These are phyloP conservation scores for Hypsizygus ulmarius DNA, from an alignment of 1,284 basidiomycete species.

Conservation along the genomic window DNA sequence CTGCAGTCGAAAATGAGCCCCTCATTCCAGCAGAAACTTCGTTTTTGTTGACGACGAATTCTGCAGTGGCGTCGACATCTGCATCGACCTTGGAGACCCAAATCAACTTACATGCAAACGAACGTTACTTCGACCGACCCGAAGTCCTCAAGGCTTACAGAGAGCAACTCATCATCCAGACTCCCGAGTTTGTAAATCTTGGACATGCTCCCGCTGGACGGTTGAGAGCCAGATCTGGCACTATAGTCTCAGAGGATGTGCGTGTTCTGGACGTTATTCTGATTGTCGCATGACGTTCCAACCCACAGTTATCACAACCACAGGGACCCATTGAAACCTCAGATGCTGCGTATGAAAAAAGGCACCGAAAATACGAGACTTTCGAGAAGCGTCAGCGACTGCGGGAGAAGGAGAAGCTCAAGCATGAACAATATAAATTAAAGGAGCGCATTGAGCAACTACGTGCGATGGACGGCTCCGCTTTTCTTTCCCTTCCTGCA, in stretches of 20 bases:
- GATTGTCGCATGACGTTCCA: conserved; percentile 8
- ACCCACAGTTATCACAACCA: conserved; percentile 9
- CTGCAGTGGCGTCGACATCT: conserved; percentile 42
- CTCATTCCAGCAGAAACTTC: conserved; percentile 62
- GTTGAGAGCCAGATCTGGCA: conserved; percentile 55
- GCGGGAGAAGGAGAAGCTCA: conserved; percentile 87
- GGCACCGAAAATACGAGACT: conserved; percentile 83
- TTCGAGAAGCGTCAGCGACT: conserved; percentile 84
- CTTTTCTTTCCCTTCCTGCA: conserved; percentile 62
- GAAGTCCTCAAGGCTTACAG: conserved; percentile 71
- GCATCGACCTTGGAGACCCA: conserved; percentile 36
- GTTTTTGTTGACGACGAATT: conserved; percentile 72
- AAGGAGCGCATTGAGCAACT: conserved; percentile 86
- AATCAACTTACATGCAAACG: conserved; percentile 57
- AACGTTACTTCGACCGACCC: conserved; percentile 74
- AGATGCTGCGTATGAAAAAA: conserved; percentile 80
- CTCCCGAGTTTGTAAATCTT: conserved; percentile 62
- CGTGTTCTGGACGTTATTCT: conserved; percentile 27
- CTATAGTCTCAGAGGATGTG: conserved; percentile 56
- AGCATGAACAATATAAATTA: conserved; percentile 89
- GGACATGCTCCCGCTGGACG: conserved; percentile 62
- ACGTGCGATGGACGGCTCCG: conserved; percentile 64
- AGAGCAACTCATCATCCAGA: conserved; percentile 68
- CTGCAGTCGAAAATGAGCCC: conserved; percentile 66
- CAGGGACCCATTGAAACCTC: conserved; percentile 72